Evolutionary conservation across 768 basidiomycete genomes (phyloP).

Genomic region (Dacryopinax primogenitus): DNA sequence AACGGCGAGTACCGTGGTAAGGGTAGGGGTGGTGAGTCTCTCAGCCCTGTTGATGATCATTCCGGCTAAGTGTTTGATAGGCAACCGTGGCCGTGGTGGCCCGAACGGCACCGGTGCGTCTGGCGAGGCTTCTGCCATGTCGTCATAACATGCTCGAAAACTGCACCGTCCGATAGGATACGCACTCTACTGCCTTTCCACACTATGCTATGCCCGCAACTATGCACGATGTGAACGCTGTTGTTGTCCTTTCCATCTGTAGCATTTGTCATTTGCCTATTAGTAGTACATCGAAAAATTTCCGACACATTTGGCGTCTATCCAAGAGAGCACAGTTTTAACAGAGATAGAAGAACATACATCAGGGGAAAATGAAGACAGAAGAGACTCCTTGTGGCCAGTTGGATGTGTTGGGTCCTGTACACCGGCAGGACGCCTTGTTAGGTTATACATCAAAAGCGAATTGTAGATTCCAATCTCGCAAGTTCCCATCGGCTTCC

Average conservation of each 20-base stretch:
- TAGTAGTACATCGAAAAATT: slow-evolving; percentile 1
- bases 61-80: not conserved
- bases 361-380: not conserved
- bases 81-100: slow-evolving; percentile 3
- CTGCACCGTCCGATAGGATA: not conserved
- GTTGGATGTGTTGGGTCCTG: not conserved
- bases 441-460: not conserved
- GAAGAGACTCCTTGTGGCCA: not conserved
- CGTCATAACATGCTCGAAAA: not conserved
- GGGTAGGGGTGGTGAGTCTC: not conserved
- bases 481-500: not conserved
- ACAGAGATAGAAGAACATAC: not conserved
- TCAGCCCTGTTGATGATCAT: not conserved
- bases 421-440: not conserved
- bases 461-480: slow-evolving; percentile 4
- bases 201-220: not conserved
- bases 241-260: slow-evolving; percentile 10
- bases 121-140: not conserved
- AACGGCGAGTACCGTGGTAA: not conserved
- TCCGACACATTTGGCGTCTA: slow-evolving; percentile 7
- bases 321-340: not conserved
- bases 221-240: not conserved
- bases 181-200: not conserved
- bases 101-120: not conserved
- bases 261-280: slow-evolving; percentile 9